Percentiles rank a stretch among this genome's conserved stretches.
Conservation (phyloP, 1,284 basidiomycete genomes). For the Fomitopsis schrenkii region DNA sequence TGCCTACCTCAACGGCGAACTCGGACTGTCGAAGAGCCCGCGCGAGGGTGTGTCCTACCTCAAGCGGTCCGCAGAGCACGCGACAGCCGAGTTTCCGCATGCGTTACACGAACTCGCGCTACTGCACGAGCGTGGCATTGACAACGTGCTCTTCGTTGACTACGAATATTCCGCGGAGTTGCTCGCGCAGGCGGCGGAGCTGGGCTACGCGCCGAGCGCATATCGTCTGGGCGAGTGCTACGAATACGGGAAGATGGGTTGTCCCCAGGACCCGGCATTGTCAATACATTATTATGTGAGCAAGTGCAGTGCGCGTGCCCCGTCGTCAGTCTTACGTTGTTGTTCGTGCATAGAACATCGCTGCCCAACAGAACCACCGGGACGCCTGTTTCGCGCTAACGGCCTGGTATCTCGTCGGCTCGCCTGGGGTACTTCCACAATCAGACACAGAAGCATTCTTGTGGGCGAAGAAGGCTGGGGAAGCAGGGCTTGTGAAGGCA, state of each 20-base stretch:
- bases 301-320: constrained; percentile 11
- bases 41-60: constrained; percentile 99
- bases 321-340: constrained; percentile 4
- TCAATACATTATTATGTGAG: constrained; percentile 98
- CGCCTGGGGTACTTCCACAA: constrained; percentile 94
- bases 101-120: constrained; percentile 94
- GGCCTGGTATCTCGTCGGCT: constrained; percentile 98
- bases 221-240: constrained; percentile 98
- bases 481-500: constrained; percentile 86
- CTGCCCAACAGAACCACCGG: constrained; percentile 94
- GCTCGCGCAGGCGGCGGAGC: constrained; percentile 90
- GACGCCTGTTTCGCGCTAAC: constrained; percentile 98
- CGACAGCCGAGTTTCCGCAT: constrained; percentile 93
- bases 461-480: constrained; percentile 90
- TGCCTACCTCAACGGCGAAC: constrained; percentile 94
- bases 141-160: constrained; percentile 97
- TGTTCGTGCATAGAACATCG: constrained; percentile 72
- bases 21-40: constrained; percentile 82
- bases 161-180: constrained; percentile 94
- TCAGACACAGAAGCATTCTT: constrained; percentile 97
- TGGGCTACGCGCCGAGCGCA: constrained; percentile 95
- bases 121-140: constrained; percentile 91
- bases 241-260: constrained; percentile 98
- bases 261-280: constrained; percentile 95
- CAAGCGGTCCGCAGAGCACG: constrained; percentile 93